Evolutionary conservation across 23 red algal species (phyloP), one percentile per base, ranked within the genome.

Genomic region (Gracilaria gracilis): DNA sequence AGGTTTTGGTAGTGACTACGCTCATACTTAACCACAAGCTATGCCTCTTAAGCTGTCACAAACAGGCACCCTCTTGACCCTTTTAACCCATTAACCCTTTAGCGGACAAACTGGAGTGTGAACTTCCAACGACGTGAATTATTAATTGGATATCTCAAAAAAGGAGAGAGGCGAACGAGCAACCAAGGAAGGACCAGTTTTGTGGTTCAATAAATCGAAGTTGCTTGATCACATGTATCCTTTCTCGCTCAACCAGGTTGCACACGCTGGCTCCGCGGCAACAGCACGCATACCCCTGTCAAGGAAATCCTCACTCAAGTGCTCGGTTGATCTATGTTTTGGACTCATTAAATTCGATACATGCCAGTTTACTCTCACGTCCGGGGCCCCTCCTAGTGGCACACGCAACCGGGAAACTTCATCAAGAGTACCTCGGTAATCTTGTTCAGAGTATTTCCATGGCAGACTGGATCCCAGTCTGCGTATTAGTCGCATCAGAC

Each of bases 281-380:
- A 85, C 61, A 9, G 81, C 81, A 48, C 81, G 59, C 51, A 39
- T 85, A 15, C 81, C 81, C 61, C 28, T 85, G 7, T 85, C 65
- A 5, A 85, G 44, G 42, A 85, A 85, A 5, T 85, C 61, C 33
- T 65, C 16, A 24, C 61, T 70, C 20, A 85, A 38, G n/a, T 85
- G 61, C 20, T 85, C 81, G 5, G 58, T 51, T 69, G 81, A 85
- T 31, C 70, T 85, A 31, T 85, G 81, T 20, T 67, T 65, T 33
- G 81, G 81, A 51, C 81, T 85, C 81, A 85, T 85, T 25, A 85
- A 29, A 50, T 85, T 85, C 9, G 81, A 67, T 5, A 85, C 42
- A 31, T 85, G 81, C 81, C 81, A 85, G 20, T 85, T 55, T 17
- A 85, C 61, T 35, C 81, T 42, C 15, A 17, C 46, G 38, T 40